These are phyloP conservation scores for Berkeleyomyces basicola DNA, from an alignment of 2,329 filamentous ascomycete genomes.

Conservation along the genomic window DNA sequence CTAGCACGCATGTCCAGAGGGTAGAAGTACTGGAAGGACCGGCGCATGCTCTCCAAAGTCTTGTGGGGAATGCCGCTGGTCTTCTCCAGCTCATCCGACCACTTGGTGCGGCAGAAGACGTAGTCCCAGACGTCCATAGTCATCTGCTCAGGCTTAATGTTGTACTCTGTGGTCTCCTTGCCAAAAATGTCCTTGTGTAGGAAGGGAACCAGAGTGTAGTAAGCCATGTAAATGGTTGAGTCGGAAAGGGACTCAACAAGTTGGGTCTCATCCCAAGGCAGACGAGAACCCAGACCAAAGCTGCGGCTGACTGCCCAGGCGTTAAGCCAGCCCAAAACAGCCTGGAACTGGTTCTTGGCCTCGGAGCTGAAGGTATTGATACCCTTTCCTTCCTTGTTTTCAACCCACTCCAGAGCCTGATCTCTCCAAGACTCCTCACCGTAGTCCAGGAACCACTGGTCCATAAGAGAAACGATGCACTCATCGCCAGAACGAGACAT, in stretches of 20 bases:
- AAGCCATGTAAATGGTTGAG: constrained; percentile 81
- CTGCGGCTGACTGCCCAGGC: constrained; percentile 90
- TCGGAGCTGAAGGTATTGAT: constrained; percentile 69
- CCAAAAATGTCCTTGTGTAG: constrained; percentile 82
- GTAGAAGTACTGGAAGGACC: constrained; percentile 96
- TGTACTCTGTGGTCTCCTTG: constrained; percentile 47
- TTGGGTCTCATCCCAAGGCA: constrained; percentile 85
- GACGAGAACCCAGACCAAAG: constrained; percentile 81
- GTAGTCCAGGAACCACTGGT: constrained; percentile 98
- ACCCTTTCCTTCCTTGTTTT: constrained; percentile 45
- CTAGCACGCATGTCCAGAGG: constrained; percentile 76
- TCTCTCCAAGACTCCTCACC: constrained; percentile 79
- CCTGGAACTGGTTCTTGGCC: constrained; percentile 65
- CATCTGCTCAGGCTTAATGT: constrained; percentile 71
- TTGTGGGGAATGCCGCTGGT: constrained; percentile 57
- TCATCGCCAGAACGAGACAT: constrained; percentile 80
- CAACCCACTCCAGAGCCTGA: constrained; percentile 54
- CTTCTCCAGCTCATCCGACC: constrained; percentile 45
- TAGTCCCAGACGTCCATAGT: constrained; percentile 95
- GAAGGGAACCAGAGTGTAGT: constrained; percentile 48
- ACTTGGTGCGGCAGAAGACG: constrained; percentile 62
- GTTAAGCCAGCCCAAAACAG: constrained; percentile 79
- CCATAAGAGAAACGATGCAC: constrained; percentile 81
- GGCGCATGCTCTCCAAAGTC: constrained; percentile 61
- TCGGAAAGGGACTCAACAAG: constrained; percentile 86